Evolutionary conservation across 169 alveolate genomes (phyloP).

Genomic region (Plasmodium malariae): DNA sequence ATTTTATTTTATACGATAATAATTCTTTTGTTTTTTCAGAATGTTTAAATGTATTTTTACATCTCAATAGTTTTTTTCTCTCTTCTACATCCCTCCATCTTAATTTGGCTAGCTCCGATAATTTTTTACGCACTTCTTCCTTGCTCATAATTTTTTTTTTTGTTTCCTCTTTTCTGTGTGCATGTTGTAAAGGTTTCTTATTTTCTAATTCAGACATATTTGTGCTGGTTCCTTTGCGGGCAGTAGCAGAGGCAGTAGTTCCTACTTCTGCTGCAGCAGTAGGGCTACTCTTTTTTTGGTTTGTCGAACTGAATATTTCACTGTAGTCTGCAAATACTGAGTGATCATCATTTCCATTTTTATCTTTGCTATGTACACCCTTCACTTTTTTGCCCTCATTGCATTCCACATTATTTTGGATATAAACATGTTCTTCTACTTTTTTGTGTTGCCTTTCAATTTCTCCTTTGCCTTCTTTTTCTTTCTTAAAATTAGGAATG

Average conservation of each 20-base stretch:
- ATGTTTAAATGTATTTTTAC: slow-evolving; percentile 71
- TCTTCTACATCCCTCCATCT: slow-evolving; percentile 75
- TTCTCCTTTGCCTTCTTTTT: not conserved
- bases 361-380: too few relatives aligned
- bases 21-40: slow-evolving; percentile 71
- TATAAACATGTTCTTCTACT: too few relatives aligned
- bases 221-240: not conserved
- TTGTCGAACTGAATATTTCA: too few relatives aligned
- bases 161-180: not conserved
- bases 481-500: not conserved
- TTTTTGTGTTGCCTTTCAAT: not conserved
- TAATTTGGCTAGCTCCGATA: slow-evolving; percentile 63
- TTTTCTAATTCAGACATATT: not conserved
- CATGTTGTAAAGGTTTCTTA: not conserved
- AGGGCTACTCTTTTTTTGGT: not conserved
- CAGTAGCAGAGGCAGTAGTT: not conserved
- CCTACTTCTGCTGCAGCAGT: not conserved
- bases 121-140: slow-evolving; percentile 52
- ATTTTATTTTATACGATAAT: slow-evolving; percentile 68
- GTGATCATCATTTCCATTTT: too few relatives aligned
- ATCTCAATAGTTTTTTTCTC: slow-evolving; percentile 37
- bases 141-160: slow-evolving; percentile 6
- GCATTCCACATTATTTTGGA: too few relatives aligned
- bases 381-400: too few relatives aligned
- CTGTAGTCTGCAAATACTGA: too few relatives aligned